These are phyloP conservation scores for Scheffersomyces illinoinensis DNA, from an alignment of 1,139 yeast genomes.

Conservation along the genomic window DNA sequence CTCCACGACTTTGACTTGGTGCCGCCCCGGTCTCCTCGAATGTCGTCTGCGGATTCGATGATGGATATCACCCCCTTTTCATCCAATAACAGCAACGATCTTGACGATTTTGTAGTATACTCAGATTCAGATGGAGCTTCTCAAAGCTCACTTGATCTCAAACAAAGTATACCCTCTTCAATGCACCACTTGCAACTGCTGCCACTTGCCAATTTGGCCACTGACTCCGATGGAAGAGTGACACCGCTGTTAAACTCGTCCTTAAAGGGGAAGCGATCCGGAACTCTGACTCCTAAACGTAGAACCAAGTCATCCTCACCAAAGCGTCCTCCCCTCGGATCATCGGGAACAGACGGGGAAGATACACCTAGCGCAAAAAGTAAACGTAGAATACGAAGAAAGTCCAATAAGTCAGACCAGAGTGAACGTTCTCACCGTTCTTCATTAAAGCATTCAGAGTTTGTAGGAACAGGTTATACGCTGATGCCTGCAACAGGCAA, in stretches of 20 bases:
- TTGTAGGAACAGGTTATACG: slow-evolving; percentile 39
- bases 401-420: slow-evolving; percentile 29
- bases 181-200: slow-evolving; percentile 6
- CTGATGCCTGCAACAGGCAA: slow-evolving; percentile 64
- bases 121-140: slow-evolving; percentile 44
- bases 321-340: background rate
- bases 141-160: slow-evolving; percentile 27
- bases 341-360: slow-evolving; percentile 12
- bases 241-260: background rate
- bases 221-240: background rate
- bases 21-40: slow-evolving; percentile 25
- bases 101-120: slow-evolving; percentile 36
- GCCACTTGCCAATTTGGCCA: background rate
- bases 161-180: background rate
- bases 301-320: background rate
- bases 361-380: slow-evolving; percentile 24
- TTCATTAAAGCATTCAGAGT: slow-evolving; percentile 11
- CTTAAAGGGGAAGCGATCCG: background rate
- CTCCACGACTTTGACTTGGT: slow-evolving; percentile 6
- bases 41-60: slow-evolving; percentile 17
- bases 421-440: slow-evolving; percentile 26
- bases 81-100: slow-evolving; percentile 13
- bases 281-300: background rate
- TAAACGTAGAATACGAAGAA: slow-evolving; percentile 30
- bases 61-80: slow-evolving; percentile 26